Conservation (phyloP, 176 grass and related monocot genomes). For the Alloteropsis semialata region DNA sequence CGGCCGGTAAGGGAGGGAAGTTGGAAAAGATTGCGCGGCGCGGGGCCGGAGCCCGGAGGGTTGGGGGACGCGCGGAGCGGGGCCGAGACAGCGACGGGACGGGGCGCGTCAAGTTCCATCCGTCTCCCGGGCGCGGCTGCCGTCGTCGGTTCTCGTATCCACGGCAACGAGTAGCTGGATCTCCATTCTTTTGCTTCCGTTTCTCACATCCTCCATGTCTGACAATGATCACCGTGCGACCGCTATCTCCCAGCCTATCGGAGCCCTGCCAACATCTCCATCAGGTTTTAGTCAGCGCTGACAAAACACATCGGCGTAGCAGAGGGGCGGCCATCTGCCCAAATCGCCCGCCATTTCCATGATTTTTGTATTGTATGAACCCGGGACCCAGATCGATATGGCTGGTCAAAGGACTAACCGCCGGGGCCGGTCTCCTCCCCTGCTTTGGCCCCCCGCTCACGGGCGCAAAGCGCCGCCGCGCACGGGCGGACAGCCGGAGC, state of each 20-base stretch:
- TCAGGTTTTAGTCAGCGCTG: neutral
- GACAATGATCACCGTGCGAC: neutral
- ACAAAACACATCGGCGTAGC: neutral
- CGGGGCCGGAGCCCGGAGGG: neutral
- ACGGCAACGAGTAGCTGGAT: neutral
- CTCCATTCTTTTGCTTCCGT: neutral
- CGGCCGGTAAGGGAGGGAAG: neutral
- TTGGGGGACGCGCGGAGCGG: too few species aligned
- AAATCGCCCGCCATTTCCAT: neutral
- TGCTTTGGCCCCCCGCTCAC: constrained; percentile 31
- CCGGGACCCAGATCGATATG: neutral
- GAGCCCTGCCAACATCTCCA: neutral
- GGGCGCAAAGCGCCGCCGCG: constrained; percentile 32
- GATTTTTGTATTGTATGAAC: neutral
- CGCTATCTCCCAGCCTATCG: neutral
- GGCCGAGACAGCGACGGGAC: neutral
- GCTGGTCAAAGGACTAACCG: neutral
- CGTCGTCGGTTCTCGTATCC: neutral
- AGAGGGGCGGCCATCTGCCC: neutral
- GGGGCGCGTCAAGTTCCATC: too few species aligned
- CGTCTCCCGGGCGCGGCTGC: too few species aligned
- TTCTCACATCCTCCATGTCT: neutral
- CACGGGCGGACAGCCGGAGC: neutral
- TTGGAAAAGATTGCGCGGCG: neutral
- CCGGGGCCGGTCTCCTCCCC: constrained; percentile 16